Percentiles rank a stretch among this genome's conserved stretches.
Evolutionary conservation across 306 rosid genomes (phyloP).

Genomic region (Castanea sativa): DNA sequence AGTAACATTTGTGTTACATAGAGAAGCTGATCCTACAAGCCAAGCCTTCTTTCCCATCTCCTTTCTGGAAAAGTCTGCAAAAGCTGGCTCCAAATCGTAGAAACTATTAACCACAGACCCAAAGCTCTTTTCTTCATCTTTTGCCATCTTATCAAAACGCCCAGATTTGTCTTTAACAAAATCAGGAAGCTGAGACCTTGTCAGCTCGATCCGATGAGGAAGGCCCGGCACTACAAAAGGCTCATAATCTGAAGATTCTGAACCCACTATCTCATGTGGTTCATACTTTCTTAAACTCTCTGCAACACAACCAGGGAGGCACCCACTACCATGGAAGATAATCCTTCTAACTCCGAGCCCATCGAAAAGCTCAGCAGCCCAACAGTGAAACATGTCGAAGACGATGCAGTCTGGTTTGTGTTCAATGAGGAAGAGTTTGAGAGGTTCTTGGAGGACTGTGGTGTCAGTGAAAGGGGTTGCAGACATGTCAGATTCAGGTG

Average conservation of each 20-base stretch:
- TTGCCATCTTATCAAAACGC: neutral
- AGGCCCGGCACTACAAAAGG: slow-evolving; percentile 44
- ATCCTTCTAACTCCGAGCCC: slow-evolving; percentile 34
- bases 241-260: slow-evolving; percentile 28
- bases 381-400: slow-evolving; percentile 46
- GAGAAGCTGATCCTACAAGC: slow-evolving; percentile 63
- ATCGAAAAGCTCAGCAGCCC: slow-evolving; percentile 41
- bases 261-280: slow-evolving; percentile 26
- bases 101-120: slow-evolving; percentile 58
- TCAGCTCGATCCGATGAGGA: slow-evolving; percentile 46
- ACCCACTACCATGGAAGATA: slow-evolving; percentile 45
- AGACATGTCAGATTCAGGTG: slow-evolving; percentile 46
- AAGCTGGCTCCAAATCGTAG: slow-evolving; percentile 47
- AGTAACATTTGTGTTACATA: slow-evolving; percentile 33
- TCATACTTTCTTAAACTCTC: slow-evolving; percentile 23
- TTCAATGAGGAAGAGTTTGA: slow-evolving; percentile 31
- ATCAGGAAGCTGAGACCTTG: slow-evolving; percentile 46
- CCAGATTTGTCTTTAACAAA: slow-evolving; percentile 22
- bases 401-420: slow-evolving; percentile 46
- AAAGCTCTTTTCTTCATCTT: slow-evolving; percentile 34
- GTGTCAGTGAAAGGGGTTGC: slow-evolving; percentile 33
- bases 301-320: slow-evolving; percentile 47
- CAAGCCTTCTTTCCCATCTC: slow-evolving; percentile 39
- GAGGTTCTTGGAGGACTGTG: slow-evolving; percentile 46
- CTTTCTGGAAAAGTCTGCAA: slow-evolving; percentile 35